These are phyloP conservation scores for Carex cristatella DNA, from an alignment of 176 grass and related monocot species.

Conservation along the genomic window DNA sequence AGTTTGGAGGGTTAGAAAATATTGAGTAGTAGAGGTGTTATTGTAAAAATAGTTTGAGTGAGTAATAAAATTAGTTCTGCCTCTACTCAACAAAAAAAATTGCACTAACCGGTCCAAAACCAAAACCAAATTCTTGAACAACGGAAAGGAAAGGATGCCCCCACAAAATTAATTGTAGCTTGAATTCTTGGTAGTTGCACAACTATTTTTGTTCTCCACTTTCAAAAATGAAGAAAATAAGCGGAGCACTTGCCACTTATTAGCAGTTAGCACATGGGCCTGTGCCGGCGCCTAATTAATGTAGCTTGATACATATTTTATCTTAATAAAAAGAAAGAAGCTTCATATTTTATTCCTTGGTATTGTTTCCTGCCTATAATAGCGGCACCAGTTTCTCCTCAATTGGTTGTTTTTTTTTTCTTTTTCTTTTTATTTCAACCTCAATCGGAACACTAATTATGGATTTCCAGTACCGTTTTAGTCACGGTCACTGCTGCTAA, in stretches of 20 bases:
- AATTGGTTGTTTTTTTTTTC: background rate
- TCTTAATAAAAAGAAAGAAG: too few relatives aligned
- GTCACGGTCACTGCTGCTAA: background rate
- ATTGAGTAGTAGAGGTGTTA: too few relatives aligned
- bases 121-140: background rate
- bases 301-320: too few relatives aligned
- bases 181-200: background rate
- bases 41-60: too few relatives aligned
- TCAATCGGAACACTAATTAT: background rate
- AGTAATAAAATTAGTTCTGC: too few relatives aligned
- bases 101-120: background rate
- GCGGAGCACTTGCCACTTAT: background rate
- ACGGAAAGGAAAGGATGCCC: background rate
- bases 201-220: background rate
- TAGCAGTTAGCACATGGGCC: background rate
- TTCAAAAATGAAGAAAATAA: background rate
- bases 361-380: conserved; percentile 1
- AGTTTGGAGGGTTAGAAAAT: too few relatives aligned
- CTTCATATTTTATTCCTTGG: background rate
- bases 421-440: background rate
- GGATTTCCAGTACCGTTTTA: background rate
- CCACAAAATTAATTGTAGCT: too few relatives aligned
- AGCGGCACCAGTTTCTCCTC: conserved; percentile 19
- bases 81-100: too few relatives aligned
- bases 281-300: background rate